Evolutionary conservation across 2,329 filamentous ascomycete genomes (phyloP), one percentile per base, ranked within the genome.

Genomic region (Magnaporthales sp.): DNA sequence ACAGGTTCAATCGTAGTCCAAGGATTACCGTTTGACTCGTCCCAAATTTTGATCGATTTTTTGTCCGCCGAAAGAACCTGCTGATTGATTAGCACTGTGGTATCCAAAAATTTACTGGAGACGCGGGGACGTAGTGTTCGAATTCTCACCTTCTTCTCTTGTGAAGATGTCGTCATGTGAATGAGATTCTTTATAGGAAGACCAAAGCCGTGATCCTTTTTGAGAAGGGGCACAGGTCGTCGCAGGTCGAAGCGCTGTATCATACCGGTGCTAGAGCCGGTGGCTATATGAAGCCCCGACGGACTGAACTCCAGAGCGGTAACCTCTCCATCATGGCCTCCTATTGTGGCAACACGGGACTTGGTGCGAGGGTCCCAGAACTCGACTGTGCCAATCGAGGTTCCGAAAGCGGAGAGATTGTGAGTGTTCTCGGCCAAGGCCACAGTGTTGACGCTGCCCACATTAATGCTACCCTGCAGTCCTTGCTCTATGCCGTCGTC

Each of bases 1-100:
- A 92, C 86, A 2, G 95, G 95, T 74, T 99, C 95, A 61, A 98
- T 91, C 1, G 92, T 95, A 0, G 95, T 97, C 94, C 95, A 99
- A 4, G 94, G 91, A 26, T 88, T 87, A 67, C 95, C 95, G 67
- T 89, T 89, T 38, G 84, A 80, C 68, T 91, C 88, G 72, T 97
- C 92, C 92, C 94, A 99, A 62, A 99, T 87, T 79, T 99, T 99
- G 81, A 99, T 96, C 71, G 97, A 96, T 69, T 92, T 87, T 79
- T 96, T 97, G 78, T 99, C 96, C 8, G 93, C 88, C 1, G 93
- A 96, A 69, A 98, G 81, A 24, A 99, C 89, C 78, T 66, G 56
- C 30, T 30, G 8, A 13, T 30, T 9, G 24, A 11, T 65, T 27
- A 24, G 22, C n/a, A 32, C 58, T 22, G 4, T 13, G 13, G 9